Base-by-base conservation (phyloP, 1,139 yeast species). In the Sugiyamaella sp. region DNA sequence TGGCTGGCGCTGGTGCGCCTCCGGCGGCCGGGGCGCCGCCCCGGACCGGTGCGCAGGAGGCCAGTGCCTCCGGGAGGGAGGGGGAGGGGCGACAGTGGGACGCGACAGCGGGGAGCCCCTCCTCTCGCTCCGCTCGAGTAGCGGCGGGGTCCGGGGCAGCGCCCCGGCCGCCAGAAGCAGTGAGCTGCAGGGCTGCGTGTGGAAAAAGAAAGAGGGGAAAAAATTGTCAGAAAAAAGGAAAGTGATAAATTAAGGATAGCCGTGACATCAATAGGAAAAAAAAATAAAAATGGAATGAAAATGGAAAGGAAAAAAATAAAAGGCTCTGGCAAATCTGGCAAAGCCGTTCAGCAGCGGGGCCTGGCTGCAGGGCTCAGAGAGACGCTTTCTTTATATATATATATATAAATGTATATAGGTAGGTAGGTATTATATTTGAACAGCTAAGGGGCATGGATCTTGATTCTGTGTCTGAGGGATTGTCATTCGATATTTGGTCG, bases 11-110 rank as follows among this genome's bases (percentile, higher is more conserved):
- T n/a, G n/a, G n/a, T n/a, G 12, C 21, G 24, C 41, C 41, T 37
- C 41, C 41, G 41, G 41, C 41, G 41, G 24, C 24, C 16, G 41
- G 41, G 41, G 41, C 41, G 21, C 21, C 14, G 24, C 41, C 24
- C 41, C 41, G 14, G 41, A 37, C 24, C 32, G n/a, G n/a, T n/a
- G n/a, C n/a, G n/a, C n/a, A n/a, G n/a, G n/a, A n/a, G n/a, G n/a
- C n/a, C n/a, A n/a, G n/a, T n/a, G n/a, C n/a, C n/a, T n/a, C n/a
- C n/a, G n/a, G n/a, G n/a, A n/a, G n/a, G n/a, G n/a, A n/a, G n/a
- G n/a, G n/a, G n/a, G n/a, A n/a, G n/a, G n/a, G n/a, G n/a, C n/a
- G n/a, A n/a, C n/a, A n/a, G n/a, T n/a, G n/a, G n/a, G n/a, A n/a
- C n/a, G n/a, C n/a, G n/a, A n/a, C n/a, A n/a, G n/a, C n/a, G n/a